phyloP scores from a whole-genome alignment of 768 basidiomycete genomes.

The Amanita rimosa region DNA sequence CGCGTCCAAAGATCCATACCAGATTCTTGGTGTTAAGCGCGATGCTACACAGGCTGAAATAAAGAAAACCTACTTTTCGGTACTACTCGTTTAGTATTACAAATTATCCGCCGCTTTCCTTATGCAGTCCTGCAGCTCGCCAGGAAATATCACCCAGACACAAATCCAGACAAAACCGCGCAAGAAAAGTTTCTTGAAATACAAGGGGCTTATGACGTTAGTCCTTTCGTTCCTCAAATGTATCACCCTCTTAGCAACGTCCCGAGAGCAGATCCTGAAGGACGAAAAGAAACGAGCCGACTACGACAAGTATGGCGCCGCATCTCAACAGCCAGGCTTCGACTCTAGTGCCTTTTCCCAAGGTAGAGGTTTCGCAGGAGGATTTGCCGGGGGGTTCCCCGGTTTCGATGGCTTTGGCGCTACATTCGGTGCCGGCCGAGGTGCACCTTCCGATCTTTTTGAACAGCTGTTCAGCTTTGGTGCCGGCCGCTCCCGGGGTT shows the following conservation, averaged over 20 bases:
- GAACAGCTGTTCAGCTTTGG: conserved; percentile 76
- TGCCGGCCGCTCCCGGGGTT: conserved; percentile 29
- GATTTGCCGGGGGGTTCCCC: conserved; percentile 44
- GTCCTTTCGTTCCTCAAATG: conserved; percentile 9
- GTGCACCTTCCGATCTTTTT: conserved; percentile 58
- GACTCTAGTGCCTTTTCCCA: conserved; percentile 74
- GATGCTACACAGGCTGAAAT: conserved; percentile 83
- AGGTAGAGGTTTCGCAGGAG: conserved; percentile 24
- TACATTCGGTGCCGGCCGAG: conserved; percentile 37
- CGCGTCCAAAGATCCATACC: conserved; percentile 75
- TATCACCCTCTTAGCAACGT: neutral
- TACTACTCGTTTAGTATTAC: conserved; percentile 22
- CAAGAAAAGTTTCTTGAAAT: conserved; percentile 94
- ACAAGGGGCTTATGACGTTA: conserved; percentile 92
- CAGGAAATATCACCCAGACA: conserved; percentile 96
- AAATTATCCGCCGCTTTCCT: neutral
- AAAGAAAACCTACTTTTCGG: conserved; percentile 95
- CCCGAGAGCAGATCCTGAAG: conserved; percentile 60
- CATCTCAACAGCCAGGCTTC: conserved; percentile 90
- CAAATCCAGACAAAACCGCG: conserved; percentile 85
- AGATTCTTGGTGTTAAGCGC: conserved; percentile 78
- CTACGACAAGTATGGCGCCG: conserved; percentile 87
- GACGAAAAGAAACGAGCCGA: conserved; percentile 88
- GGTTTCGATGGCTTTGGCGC: conserved; percentile 65
- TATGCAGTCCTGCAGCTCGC: conserved; percentile 55